Base-by-base conservation (phyloP, 495 filamentous ascomycete species). In the Platismatia glauca region DNA sequence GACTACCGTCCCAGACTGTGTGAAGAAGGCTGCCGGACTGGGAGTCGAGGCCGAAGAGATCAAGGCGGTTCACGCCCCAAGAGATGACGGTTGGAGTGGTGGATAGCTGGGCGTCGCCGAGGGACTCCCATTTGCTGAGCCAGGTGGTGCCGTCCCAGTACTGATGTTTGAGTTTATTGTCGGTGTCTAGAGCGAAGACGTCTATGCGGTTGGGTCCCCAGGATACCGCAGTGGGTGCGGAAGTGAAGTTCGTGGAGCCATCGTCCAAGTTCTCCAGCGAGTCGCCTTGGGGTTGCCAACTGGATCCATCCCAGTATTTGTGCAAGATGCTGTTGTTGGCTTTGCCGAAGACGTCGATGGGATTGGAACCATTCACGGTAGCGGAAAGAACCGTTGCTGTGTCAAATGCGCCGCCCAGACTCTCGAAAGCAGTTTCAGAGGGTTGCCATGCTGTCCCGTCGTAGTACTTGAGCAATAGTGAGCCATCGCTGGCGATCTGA, bases 271-370 rank as follows among this genome's bases (percentile, higher is more conserved):
- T 33, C 31, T 48, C 33, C 33, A 60, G 24, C 9, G 34, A 24
- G 7, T 41, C 52, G 20, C 41, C 18, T n/a, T 55, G 8, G 27
- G 60, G 61, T 44, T 48, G 31, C 69, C 69, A 68, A 15, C 43
- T 35, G 3, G 60, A 58, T 24, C 67, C 67, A 38, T 69, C 64
- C 9, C 27, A 69, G 38, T 69, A 66, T 33, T 46, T 44, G 34
- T 66, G 64, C 4, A 18, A 37, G 16, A 69, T 24, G 53, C 63
- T 60, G 16, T 52, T 55, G 24, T 74, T 56, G 5, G 57, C 64
- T 8, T 66, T 37, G 18, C 61, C 73, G 41, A 76, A 73, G 53
- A 77, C 44, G 56, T 77, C 73, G 20, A 76, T 58, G 18, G 70
- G 69, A 16, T 44, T 65, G 4, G 73, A 53, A 13, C 62, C 66